phyloP scores from a whole-genome alignment of 305 asterid species.

The Fraxinus platypoda region DNA sequence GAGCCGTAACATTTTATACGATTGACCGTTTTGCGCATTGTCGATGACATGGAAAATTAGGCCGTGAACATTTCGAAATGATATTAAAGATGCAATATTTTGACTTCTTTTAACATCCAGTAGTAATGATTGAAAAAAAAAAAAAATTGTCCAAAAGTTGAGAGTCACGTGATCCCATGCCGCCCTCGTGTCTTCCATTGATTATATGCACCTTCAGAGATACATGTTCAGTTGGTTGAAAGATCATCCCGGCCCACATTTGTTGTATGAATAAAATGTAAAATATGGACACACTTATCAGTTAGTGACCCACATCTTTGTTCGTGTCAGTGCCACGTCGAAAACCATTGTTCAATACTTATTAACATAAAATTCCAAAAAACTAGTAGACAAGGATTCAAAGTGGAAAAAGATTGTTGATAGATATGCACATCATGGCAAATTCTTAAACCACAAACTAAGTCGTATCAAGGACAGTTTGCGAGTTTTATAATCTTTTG shows the following conservation, averaged over 20 bases:
- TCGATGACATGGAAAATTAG: no score
- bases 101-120: no score
- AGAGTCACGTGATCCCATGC: no score
- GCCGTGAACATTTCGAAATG: no score
- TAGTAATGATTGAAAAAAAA: no score
- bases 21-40: no score
- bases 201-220: no score
- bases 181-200: no score
- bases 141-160: no score
- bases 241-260: not conserved
- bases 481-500: not conserved
- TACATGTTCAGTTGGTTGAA: not conserved
- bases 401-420: not conserved
- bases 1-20: not conserved
- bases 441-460: not conserved
- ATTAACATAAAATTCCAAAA: not conserved
- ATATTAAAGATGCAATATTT: no score
- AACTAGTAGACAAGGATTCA: not conserved
- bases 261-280: no score
- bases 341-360: not conserved
- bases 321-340: not conserved
- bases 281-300: not conserved
- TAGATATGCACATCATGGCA: not conserved
- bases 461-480: not conserved
- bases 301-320: not conserved